A percentile compares a stretch with the other conserved stretches of the same genome.
These are phyloP conservation scores for Vanrija sp. DNA, from an alignment of 1,284 basidiomycete species.

Conservation along the genomic window DNA sequence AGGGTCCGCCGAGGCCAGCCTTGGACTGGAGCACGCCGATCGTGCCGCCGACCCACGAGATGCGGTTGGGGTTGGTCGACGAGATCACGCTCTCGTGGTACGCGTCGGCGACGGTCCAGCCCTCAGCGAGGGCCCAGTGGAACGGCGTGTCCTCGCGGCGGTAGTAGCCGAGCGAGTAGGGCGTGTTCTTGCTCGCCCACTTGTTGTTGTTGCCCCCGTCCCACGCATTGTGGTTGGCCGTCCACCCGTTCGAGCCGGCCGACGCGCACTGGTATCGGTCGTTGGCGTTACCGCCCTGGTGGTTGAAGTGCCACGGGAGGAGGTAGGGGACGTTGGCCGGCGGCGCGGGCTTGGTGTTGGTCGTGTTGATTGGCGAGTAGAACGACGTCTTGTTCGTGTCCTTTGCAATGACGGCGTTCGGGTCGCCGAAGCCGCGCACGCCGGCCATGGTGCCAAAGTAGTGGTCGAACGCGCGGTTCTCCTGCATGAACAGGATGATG, in stretches of 20 bases:
- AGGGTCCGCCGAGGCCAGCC: neutral
- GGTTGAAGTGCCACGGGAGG: neutral
- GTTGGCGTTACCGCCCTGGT: neutral
- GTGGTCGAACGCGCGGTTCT: neutral
- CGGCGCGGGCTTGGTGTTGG: too few species aligned
- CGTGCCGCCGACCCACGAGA: neutral
- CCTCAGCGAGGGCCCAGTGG: neutral
- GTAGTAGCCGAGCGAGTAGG: neutral
- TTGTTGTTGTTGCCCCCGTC: neutral
- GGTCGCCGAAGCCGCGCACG: neutral
- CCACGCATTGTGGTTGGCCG: neutral
- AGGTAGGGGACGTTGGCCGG: neutral
- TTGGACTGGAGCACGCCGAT: neutral
- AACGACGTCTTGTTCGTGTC: neutral
- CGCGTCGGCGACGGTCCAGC: neutral
- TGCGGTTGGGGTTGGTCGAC: neutral
- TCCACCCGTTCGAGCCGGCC: neutral
- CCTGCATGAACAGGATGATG: neutral
- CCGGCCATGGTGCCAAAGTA: neutral
- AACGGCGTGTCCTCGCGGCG: neutral
- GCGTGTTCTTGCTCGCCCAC: neutral
- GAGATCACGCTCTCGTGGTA: neutral
- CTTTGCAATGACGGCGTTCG: neutral
- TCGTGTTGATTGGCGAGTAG: neutral
- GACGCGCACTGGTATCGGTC: neutral